These are phyloP conservation scores for Ramaria sp. DNA, from an alignment of 768 basidiomycete species.

Conservation along the genomic window DNA sequence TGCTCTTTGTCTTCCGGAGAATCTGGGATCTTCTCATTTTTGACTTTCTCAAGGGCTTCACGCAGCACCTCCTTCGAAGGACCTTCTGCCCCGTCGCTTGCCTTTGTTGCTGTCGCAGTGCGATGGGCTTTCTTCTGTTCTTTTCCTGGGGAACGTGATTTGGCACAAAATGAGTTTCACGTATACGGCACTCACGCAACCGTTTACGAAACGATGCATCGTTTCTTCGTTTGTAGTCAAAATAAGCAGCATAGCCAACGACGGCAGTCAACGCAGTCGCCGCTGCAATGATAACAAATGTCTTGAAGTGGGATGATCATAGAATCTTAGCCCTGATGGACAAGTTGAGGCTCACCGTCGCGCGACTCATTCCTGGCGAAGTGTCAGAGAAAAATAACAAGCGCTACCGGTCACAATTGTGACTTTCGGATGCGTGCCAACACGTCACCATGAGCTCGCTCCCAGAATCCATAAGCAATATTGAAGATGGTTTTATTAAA, in stretches of 20 bases:
- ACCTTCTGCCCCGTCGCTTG: slow-evolving; percentile 18
- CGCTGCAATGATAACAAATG: slow-evolving; percentile 26
- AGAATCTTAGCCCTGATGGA: neutral
- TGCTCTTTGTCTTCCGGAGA: slow-evolving; percentile 71
- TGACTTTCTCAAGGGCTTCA: slow-evolving; percentile 55
- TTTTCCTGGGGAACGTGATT: neutral
- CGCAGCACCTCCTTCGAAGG: slow-evolving; percentile 39
- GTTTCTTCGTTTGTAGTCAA: slow-evolving; percentile 89
- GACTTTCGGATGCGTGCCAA: neutral
- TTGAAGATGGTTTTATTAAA: slow-evolving; percentile 34
- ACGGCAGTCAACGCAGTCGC: slow-evolving; percentile 40
- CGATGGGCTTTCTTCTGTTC: slow-evolving; percentile 26
- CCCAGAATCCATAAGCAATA: slow-evolving; percentile 5
- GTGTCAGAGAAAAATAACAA: neutral
- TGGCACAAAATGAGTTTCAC: neutral
- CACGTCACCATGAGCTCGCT: neutral
- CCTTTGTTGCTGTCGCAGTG: slow-evolving; percentile 17
- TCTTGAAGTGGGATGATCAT: slow-evolving; percentile 3
- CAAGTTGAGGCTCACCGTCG: neutral
- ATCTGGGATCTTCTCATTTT: slow-evolving; percentile 55
- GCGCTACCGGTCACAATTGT: neutral
- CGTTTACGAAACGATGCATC: slow-evolving; percentile 81
- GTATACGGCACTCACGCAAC: slow-evolving; percentile 49
- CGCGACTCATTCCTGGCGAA: neutral
- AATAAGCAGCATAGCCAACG: slow-evolving; percentile 82